A percentile compares a stretch with the other conserved stretches of the same genome.
Evolutionary conservation across 805 yeast species (phyloP).

Genomic region (Citeromyces matritensis): DNA sequence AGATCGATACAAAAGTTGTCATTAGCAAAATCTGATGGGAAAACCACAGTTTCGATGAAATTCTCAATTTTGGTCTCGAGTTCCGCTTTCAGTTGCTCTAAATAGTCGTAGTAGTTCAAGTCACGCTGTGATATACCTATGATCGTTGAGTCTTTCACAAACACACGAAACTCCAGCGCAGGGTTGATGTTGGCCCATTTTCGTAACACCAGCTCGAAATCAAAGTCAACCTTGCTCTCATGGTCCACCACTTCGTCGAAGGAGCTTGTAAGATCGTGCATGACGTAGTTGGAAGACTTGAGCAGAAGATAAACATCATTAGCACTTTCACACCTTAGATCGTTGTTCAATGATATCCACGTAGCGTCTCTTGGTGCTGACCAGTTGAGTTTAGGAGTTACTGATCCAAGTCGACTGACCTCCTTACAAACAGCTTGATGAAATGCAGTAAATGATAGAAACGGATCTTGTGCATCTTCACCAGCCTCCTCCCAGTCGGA

Average conservation of each 20-base stretch:
- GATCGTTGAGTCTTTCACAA: conserved; percentile 47
- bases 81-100: conserved; percentile 33
- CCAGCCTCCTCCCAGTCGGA: conserved; percentile 57
- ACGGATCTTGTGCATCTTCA: conserved; percentile 20
- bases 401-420: conserved; percentile 37
- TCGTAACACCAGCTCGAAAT: conserved; percentile 57
- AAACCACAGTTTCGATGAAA: conserved; percentile 36
- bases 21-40: conserved; percentile 31
- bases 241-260: conserved; percentile 33
- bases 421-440: conserved; percentile 33
- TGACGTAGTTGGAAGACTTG: conserved; percentile 78
- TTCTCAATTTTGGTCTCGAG: conserved; percentile 30
- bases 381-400: conserved; percentile 91
- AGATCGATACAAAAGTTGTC: conserved; percentile 59
- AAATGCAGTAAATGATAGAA: conserved; percentile 37
- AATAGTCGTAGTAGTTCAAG: conserved; percentile 63
- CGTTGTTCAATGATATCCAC: conserved; percentile 77
- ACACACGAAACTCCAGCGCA: conserved; percentile 82
- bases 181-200: conserved; percentile 81
- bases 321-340: conserved; percentile 54
- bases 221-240: conserved; percentile 12
- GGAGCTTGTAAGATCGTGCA: conserved; percentile 55
- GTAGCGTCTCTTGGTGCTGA: conserved; percentile 91
- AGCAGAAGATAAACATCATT: conserved; percentile 69
- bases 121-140: conserved; percentile 80